Base-by-base conservation (phyloP, 2,329 filamentous ascomycete species). In the Aureobasidium sp. region DNA sequence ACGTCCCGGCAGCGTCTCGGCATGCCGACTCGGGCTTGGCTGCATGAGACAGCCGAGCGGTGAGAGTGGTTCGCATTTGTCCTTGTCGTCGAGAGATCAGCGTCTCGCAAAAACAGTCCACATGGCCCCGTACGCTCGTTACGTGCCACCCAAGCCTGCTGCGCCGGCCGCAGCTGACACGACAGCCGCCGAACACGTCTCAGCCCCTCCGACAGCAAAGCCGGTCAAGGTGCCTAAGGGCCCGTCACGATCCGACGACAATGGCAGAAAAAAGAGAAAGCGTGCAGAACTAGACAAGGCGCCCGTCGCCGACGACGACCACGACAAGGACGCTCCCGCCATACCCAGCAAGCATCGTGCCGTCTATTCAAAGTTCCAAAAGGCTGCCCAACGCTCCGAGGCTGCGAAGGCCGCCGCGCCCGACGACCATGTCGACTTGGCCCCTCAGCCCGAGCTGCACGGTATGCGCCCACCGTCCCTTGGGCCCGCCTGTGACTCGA, bases 401-500 rank as follows among this genome's bases (percentile, higher is more conserved):
- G 62, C 64, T 17, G 37, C 27, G 17, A 43, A 65, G 55, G 57
- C 60, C 38, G 25, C 57, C 40, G 42, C 51, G 53, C 64, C 65
- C 1, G 63, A 67, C 4, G 59, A 67, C 17, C 27, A 51, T 8
- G 57, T 65, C 15, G 60, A 69, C 66, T 67, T 69, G 60, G 63
- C 57, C 19, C 9, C 8, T 6, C 42, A 57, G 64, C 64, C 67
- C 13, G 79, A 83, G 67, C 70, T 85, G 3, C 85, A 91, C 58
- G 71, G 71, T 71, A 67, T 51, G 64, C 43, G 23, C 43, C 23
- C 4, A 10, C n/a, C 15, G 15, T 29, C 23, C 27, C 23, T 17
- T 17, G 43, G 15, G 7, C 43, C 27, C 15, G 13, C 8, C 15
- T 46, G 25, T 10, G 43, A 17, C 43, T 46, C 25, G 43, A 27